Conservation (phyloP, 306 rosid species). For the Mimosa bimucronata region DNA sequence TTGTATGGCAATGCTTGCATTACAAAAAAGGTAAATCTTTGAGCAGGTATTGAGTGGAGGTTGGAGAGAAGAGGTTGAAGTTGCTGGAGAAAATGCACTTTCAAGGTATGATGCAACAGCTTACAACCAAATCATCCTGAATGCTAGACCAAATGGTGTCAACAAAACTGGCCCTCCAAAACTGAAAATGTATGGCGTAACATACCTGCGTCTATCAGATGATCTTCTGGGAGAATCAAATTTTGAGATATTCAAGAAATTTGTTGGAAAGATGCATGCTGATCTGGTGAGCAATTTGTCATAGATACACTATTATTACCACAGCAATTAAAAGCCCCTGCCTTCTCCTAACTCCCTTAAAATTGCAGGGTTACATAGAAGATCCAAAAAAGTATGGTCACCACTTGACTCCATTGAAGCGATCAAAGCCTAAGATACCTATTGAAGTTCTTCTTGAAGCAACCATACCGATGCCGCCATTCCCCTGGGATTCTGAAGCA, state of each 20-base stretch:
- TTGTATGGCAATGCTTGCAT: neutral
- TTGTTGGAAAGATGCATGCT: conserved; percentile 87
- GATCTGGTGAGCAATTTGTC: conserved; percentile 64
- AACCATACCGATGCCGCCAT: conserved; percentile 63
- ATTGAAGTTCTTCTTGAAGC: conserved; percentile 62
- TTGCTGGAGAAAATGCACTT: conserved; percentile 97
- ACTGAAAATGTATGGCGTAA: conserved; percentile 69
- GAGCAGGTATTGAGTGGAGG: conserved; percentile 76
- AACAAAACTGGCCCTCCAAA: conserved; percentile 64
- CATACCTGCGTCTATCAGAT: conserved; percentile 74
- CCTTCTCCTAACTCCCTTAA: conserved; percentile 32
- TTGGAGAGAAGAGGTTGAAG: conserved; percentile 80
- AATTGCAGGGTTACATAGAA: conserved; percentile 63
- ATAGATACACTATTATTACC: conserved; percentile 12
- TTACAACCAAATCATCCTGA: conserved; percentile 82
- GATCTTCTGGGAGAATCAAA: conserved; percentile 57
- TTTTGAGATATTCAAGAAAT: conserved; percentile 63
- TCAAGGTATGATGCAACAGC: conserved; percentile 70
- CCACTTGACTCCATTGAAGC: conserved; percentile 54
- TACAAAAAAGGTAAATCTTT: neutral
- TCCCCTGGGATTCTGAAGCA: conserved; percentile 63
- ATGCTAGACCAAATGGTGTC: conserved; percentile 87
- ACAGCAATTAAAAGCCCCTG: conserved; percentile 21
- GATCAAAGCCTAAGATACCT: conserved; percentile 59
- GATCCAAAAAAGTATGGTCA: conserved; percentile 60